Percentiles rank a stretch among this genome's conserved stretches.
These are phyloP conservation scores for Breviolum minutum DNA, from an alignment of 73 alveolate genomes.

Conservation along the genomic window DNA sequence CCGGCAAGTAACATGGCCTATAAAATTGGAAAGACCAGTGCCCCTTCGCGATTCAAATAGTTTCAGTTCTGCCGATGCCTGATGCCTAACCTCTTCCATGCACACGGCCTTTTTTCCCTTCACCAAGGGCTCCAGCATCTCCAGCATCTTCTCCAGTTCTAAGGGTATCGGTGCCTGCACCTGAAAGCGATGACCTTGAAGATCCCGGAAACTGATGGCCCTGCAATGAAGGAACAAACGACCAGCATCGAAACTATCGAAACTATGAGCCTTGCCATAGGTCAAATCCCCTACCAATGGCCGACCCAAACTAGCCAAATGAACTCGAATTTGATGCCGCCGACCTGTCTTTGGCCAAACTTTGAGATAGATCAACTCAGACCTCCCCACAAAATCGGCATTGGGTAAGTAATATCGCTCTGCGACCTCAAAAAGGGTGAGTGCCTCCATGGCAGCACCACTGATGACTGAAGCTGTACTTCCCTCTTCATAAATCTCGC, in stretches of 20 bases:
- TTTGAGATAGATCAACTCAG: constrained; percentile 22
- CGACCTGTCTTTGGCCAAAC: constrained; percentile 79
- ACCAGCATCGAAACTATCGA: background rate
- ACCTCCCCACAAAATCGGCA: background rate
- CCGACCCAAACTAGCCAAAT: constrained; percentile 46
- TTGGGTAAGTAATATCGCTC: background rate
- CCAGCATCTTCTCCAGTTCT: constrained; percentile 28
- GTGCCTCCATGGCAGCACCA: constrained; percentile 22
- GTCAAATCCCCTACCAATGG: constrained; percentile 88
- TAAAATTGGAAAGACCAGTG: background rate
- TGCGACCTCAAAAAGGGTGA: constrained; percentile 28
- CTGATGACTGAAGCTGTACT: background rate
- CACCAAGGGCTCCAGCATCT: background rate
- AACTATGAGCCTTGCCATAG: constrained; percentile 7
- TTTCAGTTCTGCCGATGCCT: too few species aligned
- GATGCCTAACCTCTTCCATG: background rate
- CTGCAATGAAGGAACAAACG: constrained; percentile 62
- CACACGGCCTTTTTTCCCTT: background rate
- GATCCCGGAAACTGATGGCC: background rate
- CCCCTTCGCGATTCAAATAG: background rate
- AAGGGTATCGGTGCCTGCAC: constrained; percentile 24
- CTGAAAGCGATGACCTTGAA: background rate
- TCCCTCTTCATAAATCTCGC: constrained; percentile 25
- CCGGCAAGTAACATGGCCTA: background rate
- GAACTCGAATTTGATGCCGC: constrained; percentile 79